Percentiles rank a stretch among this genome's conserved stretches.
phyloP scores from a whole-genome alignment of 306 rosid species.

The Coriaria nepalensis region DNA sequence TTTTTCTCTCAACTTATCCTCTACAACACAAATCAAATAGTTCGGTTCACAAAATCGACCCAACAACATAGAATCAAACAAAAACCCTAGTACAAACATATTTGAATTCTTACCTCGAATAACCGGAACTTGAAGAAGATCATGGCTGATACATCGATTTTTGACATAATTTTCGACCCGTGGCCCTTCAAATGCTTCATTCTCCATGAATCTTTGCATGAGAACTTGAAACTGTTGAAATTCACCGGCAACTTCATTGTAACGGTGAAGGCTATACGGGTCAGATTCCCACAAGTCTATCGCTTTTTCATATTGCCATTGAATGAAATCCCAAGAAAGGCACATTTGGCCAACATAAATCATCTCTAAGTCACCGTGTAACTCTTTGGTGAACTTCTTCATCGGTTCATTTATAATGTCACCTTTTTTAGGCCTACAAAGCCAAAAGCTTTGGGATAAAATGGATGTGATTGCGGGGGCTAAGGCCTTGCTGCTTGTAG shows the following conservation, averaged over 20 bases:
- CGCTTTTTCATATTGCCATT: slow-evolving; percentile 63
- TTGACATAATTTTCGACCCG: slow-evolving; percentile 60
- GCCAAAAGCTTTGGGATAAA: slow-evolving; percentile 28
- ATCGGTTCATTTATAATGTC: slow-evolving; percentile 26
- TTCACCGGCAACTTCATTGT: slow-evolving; percentile 58
- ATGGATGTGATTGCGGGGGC: slow-evolving; percentile 24
- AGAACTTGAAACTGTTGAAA: slow-evolving; percentile 77
- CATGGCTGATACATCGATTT: slow-evolving; percentile 50
- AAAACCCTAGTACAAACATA: too few species aligned
- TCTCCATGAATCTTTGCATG: slow-evolving; percentile 67
- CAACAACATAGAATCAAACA: background rate
- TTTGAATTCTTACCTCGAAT: slow-evolving; percentile 38
- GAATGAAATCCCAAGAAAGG: slow-evolving; percentile 80
- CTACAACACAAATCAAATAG: slow-evolving; percentile 15
- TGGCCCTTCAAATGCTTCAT: slow-evolving; percentile 66
- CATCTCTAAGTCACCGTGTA: slow-evolving; percentile 52
- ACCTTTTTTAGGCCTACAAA: slow-evolving; percentile 22
- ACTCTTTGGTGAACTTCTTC: slow-evolving; percentile 29
- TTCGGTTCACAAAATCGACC: too few species aligned
- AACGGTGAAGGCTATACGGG: slow-evolving; percentile 21
- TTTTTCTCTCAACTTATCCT: slow-evolving; percentile 35
- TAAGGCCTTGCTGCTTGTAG: slow-evolving; percentile 19
- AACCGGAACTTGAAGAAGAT: slow-evolving; percentile 66
- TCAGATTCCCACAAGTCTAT: slow-evolving; percentile 36
- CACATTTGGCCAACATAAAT: slow-evolving; percentile 79